These are phyloP conservation scores for Abortiporus biennis DNA, from an alignment of 1,284 basidiomycete species.

Conservation along the genomic window DNA sequence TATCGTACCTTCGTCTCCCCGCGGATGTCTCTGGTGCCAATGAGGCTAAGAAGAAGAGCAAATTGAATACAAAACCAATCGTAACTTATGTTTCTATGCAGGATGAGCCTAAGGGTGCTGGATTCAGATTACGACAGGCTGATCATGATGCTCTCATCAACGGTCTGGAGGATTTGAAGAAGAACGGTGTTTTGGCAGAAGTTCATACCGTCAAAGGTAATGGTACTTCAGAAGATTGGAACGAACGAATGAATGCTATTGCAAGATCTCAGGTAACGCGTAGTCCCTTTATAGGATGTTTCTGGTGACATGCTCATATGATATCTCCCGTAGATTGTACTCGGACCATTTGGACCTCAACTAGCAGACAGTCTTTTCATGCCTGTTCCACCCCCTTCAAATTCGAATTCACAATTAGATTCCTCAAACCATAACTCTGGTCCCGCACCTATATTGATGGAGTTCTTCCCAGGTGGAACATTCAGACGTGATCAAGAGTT, in stretches of 20 bases:
- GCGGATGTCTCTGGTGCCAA: constrained; percentile 1
- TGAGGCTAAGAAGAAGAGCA: constrained; percentile 23
- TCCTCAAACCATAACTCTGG: too few species aligned
- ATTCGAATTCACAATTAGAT: constrained; percentile 1
- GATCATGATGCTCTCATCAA: constrained; percentile 50
- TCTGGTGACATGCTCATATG: neutral
- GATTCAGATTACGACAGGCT: constrained; percentile 34
- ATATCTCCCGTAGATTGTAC: constrained; percentile 43
- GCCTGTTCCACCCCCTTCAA: constrained; percentile 36
- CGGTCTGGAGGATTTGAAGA: constrained; percentile 46
- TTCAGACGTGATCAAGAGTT: constrained; percentile 69
- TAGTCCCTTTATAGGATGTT: constrained; percentile 20
- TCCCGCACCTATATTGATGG: constrained; percentile 45
- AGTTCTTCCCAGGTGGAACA: constrained; percentile 71
- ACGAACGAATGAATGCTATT: constrained; percentile 56
- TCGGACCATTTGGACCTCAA: constrained; percentile 69
- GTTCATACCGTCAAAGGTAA: constrained; percentile 62
- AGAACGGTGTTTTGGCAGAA: constrained; percentile 51
- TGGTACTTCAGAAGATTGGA: constrained; percentile 36
- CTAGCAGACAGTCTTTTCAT: constrained; percentile 72
- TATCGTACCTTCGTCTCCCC: constrained; percentile 19
- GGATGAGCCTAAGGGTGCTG: constrained; percentile 38
- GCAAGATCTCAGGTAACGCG: constrained; percentile 70
- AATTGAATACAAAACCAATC: constrained; percentile 34
- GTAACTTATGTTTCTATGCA: constrained; percentile 74